Base-by-base conservation (phyloP, 2,329 filamentous ascomycete genomes). In the Arthroderma sp. region DNA sequence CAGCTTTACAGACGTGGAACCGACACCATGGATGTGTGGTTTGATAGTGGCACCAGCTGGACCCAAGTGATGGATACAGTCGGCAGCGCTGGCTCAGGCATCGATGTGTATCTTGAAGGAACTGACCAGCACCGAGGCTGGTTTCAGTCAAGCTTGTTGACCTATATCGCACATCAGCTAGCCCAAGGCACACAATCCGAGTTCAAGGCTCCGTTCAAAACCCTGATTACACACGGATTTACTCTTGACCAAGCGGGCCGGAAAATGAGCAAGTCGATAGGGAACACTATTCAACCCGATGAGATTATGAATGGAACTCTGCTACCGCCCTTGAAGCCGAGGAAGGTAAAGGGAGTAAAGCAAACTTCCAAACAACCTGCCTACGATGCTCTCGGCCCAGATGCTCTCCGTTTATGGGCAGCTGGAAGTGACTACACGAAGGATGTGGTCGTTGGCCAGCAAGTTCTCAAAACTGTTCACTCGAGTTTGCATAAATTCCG, bases 1-100 rank as follows among this genome's bases (percentile, higher is more conserved):
- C 41, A 53, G 4, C 61, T 66, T 4, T 91, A 82, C 58, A 70
- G 75, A 40, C 82, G 91, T 50, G 89, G 89, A 9, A 84, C 72
- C 37, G 91, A 98, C 57, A 98, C 91, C 0, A 98, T 98, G 91
- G 91, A 98, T 62, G 91, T 98, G 6, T 98, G 91, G 91, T 98
- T 98, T 55, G 91, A 98, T 62, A 96, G 91, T 53, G 91, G 91
- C 4, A 94, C 84, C 41, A 94, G 86, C 57, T 98, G 91, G 91
- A 83, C 75, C 2, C 66, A 68, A 32, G 65, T 75, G 32, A 58
- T 61, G 45, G 49, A 53, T 3, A 61, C 63, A 28, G 57, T 54
- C 6, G 55, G 56, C 38, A 51, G 48, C 22, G 54, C 57, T 8
- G 58, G 53, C 27, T 57, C 54, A 34, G 62, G 59, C 27, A 86